These are phyloP conservation scores for Rhodotorula paludigena DNA, from an alignment of 768 basidiomycete genomes.

Conservation along the genomic window DNA sequence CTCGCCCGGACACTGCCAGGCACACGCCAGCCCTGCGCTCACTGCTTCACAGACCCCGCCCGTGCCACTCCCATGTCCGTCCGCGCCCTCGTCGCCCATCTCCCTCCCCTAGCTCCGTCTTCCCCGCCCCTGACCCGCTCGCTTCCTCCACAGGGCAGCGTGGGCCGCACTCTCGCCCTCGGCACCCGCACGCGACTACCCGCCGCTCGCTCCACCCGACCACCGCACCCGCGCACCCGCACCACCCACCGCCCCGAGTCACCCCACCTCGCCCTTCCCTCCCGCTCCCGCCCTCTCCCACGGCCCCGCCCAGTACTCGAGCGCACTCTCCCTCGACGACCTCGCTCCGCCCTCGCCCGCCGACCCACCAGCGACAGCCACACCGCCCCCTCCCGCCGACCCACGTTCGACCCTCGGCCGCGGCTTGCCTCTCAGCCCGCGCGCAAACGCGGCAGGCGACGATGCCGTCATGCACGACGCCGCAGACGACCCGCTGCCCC, in stretches of 20 bases:
- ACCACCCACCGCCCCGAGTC: too few relatives aligned
- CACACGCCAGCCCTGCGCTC: neutral
- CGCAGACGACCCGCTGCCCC: too few relatives aligned
- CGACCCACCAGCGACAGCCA: neutral
- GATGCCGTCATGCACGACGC: slow-evolving; percentile 1
- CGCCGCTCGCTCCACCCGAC: too few relatives aligned
- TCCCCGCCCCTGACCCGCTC: neutral
- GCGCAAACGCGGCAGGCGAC: neutral
- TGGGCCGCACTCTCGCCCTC: neutral
- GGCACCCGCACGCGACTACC: too few relatives aligned
- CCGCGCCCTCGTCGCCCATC: neutral
- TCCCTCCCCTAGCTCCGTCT: neutral
- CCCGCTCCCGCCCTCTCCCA: neutral
- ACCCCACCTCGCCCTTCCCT: too few relatives aligned
- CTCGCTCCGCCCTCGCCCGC: neutral
- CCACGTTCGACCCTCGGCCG: neutral
- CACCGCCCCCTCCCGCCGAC: neutral
- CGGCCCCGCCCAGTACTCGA: neutral
- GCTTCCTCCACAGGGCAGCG: neutral
- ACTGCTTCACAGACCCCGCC: too few relatives aligned
- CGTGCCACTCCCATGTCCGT: neutral
- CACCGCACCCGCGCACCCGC: neutral
- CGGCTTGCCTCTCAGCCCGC: neutral
- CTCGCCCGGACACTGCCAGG: neutral
- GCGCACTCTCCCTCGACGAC: too few relatives aligned